Conservation (phyloP, 2,329 filamentous ascomycete species). For the Lanzia echinophila region DNA sequence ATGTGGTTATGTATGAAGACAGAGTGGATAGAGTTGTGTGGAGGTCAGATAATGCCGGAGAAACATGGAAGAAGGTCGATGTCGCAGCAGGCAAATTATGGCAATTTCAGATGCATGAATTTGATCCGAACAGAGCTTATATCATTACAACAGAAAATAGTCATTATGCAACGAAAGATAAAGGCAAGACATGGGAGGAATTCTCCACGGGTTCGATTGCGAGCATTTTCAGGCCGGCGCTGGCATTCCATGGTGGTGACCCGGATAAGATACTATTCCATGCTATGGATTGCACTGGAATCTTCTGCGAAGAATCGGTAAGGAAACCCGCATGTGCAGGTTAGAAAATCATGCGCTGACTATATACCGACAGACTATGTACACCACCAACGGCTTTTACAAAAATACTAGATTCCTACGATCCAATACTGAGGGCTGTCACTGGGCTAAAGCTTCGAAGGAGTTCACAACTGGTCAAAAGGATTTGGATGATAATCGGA, state of each 20-base stretch:
- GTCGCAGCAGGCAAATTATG: conserved; percentile 57
- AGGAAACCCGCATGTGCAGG: conserved; percentile 6
- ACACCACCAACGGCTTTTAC: conserved; percentile 83
- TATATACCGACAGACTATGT: conserved; percentile 40
- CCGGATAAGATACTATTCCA: conserved; percentile 82
- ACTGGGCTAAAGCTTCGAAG: conserved; percentile 76
- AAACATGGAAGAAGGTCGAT: conserved; percentile 62
- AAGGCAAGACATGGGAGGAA: conserved; percentile 70
- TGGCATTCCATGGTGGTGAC: conserved; percentile 79
- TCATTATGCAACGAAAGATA: conserved; percentile 81
- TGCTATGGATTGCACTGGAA: conserved; percentile 59
- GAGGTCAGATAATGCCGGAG: conserved; percentile 75
- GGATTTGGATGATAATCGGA: conserved; percentile 59
- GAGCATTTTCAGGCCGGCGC: conserved; percentile 46
- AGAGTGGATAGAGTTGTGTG: conserved; percentile 57
- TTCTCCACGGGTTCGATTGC: conserved; percentile 60
- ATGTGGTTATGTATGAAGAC: conserved; percentile 73
- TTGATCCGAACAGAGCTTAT: conserved; percentile 72
- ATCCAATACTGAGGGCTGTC: conserved; percentile 65
- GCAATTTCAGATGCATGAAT: conserved; percentile 69
- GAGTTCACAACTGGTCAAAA: conserved; percentile 64
- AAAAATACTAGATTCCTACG: conserved; percentile 57
- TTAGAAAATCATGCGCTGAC: conserved; percentile 11
- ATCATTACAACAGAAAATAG: conserved; percentile 60
- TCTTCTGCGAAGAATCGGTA: conserved; percentile 55